A percentile compares a stretch with the other conserved stretches of the same genome.
These are phyloP conservation scores for Clarireedia paspali DNA, from an alignment of 2,329 filamentous ascomycete species.

Conservation along the genomic window DNA sequence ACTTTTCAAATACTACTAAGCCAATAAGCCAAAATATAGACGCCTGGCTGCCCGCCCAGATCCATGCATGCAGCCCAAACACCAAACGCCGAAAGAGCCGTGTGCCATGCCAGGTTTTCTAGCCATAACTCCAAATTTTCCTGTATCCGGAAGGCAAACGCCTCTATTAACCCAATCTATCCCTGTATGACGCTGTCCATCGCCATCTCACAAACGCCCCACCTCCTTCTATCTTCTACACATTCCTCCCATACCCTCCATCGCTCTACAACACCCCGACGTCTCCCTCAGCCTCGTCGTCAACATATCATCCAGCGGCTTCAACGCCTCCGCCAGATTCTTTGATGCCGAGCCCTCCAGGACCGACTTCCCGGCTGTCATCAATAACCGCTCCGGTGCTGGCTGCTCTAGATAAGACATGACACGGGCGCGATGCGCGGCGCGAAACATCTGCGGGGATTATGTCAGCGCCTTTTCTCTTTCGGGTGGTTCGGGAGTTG, in stretches of 20 bases:
- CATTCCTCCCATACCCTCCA: background rate
- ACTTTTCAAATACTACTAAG: too few relatives aligned
- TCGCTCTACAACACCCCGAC: background rate
- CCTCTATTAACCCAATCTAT: too few relatives aligned
- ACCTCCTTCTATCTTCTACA: background rate
- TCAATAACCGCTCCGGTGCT: background rate
- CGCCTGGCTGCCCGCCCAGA: too few relatives aligned
- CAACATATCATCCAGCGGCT: conserved; percentile 6
- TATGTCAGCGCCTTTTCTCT: background rate
- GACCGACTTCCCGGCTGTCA: conserved; percentile 6
- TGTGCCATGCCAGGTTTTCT: too few relatives aligned
- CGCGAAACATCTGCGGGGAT: background rate
- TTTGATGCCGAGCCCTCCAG: background rate
- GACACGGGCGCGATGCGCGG: conserved; percentile 3
- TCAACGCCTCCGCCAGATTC: background rate
- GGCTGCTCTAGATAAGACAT: conserved; percentile 7
- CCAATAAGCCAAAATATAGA: too few relatives aligned
- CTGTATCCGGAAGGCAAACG: too few relatives aligned
- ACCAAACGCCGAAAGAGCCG: too few relatives aligned
- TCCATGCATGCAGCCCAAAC: too few relatives aligned
- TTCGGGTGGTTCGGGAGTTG: too few relatives aligned
- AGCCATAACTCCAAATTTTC: too few relatives aligned
- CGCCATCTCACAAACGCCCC: too few relatives aligned
- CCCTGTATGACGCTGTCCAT: too few relatives aligned
- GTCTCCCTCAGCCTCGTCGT: background rate